phyloP scores from a whole-genome alignment of 176 grass and related monocot genomes.

The Carex pumila region DNA sequence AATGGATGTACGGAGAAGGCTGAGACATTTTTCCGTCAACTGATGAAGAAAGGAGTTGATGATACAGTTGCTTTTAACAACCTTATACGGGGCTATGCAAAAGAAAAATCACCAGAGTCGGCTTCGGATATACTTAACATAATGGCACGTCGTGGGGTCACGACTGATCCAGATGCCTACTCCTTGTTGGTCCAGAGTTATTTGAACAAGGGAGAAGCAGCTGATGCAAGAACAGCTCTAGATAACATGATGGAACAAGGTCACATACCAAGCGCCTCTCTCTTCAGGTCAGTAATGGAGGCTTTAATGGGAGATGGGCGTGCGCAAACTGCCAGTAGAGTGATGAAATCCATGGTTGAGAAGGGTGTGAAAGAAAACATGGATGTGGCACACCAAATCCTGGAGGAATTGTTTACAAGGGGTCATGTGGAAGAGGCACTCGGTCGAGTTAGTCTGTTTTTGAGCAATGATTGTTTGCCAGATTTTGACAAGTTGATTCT shows the following conservation, averaged over 20 bases:
- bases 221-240: constrained; percentile 69
- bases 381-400: constrained; percentile 57
- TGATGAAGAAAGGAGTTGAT: constrained; percentile 96
- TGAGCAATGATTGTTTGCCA: constrained; percentile 55
- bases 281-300: constrained; percentile 77
- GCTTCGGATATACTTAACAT: constrained; percentile 69
- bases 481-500: constrained; percentile 60
- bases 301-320: constrained; percentile 50
- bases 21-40: constrained; percentile 81
- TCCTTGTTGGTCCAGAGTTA: constrained; percentile 60
- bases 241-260: constrained; percentile 94
- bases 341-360: constrained; percentile 94
- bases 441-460: constrained; percentile 68
- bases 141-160: constrained; percentile 54
- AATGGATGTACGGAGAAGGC: constrained; percentile 68
- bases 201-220: constrained; percentile 61
- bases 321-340: constrained; percentile 76
- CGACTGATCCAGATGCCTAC: constrained; percentile 52
- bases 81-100: constrained; percentile 74
- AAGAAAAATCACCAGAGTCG: constrained; percentile 53
- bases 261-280: constrained; percentile 52
- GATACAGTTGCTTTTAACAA: constrained; percentile 75
- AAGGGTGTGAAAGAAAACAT: constrained; percentile 87
- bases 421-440: constrained; percentile 89
- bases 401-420: constrained; percentile 72